phyloP scores from a whole-genome alignment of 805 yeast species.

The Danielozyma ontarioensis region DNA sequence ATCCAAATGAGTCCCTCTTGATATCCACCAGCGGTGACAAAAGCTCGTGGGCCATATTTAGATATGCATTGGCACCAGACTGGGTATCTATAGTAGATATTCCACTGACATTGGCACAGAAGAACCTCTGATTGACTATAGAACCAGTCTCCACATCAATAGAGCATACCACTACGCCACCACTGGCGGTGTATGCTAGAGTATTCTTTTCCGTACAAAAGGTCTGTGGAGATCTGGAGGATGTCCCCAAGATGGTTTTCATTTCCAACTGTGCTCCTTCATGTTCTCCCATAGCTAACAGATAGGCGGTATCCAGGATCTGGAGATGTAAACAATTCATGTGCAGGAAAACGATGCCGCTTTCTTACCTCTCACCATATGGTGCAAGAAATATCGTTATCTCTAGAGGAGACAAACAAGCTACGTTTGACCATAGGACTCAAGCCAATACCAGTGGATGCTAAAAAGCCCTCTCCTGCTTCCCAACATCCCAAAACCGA shows the following conservation, averaged over 20 bases:
- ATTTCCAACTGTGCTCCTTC: neutral
- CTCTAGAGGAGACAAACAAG: slow-evolving; percentile 47
- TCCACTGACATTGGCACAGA: slow-evolving; percentile 40
- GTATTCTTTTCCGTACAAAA: slow-evolving; percentile 34
- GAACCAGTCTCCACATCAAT: slow-evolving; percentile 14
- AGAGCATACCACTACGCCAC: slow-evolving; percentile 51
- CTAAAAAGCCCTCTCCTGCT: slow-evolving; percentile 27
- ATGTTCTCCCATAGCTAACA: no score
- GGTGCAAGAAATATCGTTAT: slow-evolving; percentile 12
- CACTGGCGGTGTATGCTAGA: slow-evolving; percentile 53
- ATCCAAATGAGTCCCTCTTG: slow-evolving; percentile 32
- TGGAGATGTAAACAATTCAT: no score
- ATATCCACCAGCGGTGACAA: neutral
- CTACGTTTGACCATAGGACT: slow-evolving; percentile 49
- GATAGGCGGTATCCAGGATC: no score
- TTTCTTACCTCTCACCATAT: no score
- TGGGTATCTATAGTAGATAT: neutral
- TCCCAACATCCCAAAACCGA: slow-evolving; percentile 8
- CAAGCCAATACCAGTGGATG: slow-evolving; percentile 43
- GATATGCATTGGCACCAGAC: slow-evolving; percentile 22
- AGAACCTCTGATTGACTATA: slow-evolving; percentile 39
- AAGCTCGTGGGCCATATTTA: slow-evolving; percentile 18
- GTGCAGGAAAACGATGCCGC: no score
- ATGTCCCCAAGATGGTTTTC: slow-evolving; percentile 34
- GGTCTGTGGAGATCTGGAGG: slow-evolving; percentile 39